Conservation (phyloP, 2,329 filamentous ascomycete genomes). For the Trichoderma sp. region DNA sequence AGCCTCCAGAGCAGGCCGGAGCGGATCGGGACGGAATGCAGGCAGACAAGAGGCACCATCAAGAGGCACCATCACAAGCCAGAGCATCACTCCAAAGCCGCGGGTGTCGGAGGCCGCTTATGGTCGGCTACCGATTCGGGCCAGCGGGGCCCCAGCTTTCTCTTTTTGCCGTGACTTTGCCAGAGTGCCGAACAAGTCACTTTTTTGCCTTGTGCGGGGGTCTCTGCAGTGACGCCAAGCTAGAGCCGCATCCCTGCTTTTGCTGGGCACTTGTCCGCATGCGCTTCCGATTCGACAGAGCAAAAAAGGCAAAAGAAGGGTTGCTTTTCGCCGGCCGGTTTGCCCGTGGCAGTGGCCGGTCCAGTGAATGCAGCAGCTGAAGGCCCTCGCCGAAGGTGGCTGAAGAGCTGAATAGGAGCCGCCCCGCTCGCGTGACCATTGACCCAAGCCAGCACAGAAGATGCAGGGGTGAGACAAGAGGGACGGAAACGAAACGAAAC, state of each 20-base stretch:
- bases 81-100: neutral
- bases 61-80: neutral
- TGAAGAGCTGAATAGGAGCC: constrained; percentile 9
- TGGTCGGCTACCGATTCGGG: constrained; percentile 17
- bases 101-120: constrained; percentile 14
- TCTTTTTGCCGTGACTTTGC: constrained; percentile 1
- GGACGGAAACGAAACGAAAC: neutral
- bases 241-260: constrained; percentile 12
- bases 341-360: neutral
- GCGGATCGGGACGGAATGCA: constrained; percentile 15
- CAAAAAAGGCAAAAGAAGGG: neutral
- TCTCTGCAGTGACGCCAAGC: constrained; percentile 1
- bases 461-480: constrained; percentile 18
- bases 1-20: constrained; percentile 11
- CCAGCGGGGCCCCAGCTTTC: constrained; percentile 7
- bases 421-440: constrained; percentile 18
- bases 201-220: neutral
- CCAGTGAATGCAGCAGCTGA: neutral
- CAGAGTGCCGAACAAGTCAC: neutral
- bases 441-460: neutral
- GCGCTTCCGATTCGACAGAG: constrained; percentile 12
- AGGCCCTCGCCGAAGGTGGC: neutral
- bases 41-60: neutral
- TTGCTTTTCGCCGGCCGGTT: neutral
- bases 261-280: constrained; percentile 7